Conservation (phyloP, 352 stramenopile genomes). For the Pythium pyrilobum region DNA sequence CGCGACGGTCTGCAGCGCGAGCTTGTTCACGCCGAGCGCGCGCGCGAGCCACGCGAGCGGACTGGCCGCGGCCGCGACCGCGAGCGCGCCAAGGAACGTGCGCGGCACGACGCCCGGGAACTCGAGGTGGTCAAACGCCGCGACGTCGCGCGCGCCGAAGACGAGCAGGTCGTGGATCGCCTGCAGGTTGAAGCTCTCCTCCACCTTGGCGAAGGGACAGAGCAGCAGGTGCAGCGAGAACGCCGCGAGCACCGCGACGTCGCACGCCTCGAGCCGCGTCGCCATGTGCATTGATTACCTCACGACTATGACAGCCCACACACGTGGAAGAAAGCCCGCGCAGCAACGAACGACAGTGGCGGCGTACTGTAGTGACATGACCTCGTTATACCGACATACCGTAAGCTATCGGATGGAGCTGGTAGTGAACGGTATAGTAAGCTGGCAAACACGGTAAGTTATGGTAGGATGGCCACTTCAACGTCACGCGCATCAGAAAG, state of each 20-base stretch:
- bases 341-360: too few species aligned
- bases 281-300: neutral
- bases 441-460: too few species aligned
- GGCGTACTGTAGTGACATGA: too few species aligned
- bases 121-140: conserved; percentile 94
- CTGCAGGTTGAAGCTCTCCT: conserved; percentile 98
- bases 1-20: conserved; percentile 54
- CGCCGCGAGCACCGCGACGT: conserved; percentile 33
- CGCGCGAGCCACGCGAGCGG: conserved; percentile 32
- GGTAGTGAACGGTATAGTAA: too few species aligned
- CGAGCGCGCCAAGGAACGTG: conserved; percentile 93
- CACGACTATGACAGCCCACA: too few species aligned
- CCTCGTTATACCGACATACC: too few species aligned
- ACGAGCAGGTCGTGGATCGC: conserved; percentile 96
- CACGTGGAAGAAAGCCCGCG: too few species aligned
- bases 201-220: conserved; percentile 88
- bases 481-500: too few species aligned
- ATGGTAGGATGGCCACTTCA: too few species aligned
- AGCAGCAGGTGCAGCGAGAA: conserved; percentile 43
- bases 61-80: conserved; percentile 37
- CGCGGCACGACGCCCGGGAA: conserved; percentile 98
- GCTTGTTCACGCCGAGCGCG: conserved; percentile 25
- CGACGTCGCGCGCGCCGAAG: conserved; percentile 39
- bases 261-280: conserved; percentile 7
- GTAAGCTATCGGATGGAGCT: too few species aligned